Percentiles rank a stretch among this genome's conserved stretches.
phyloP scores from a whole-genome alignment of 495 filamentous ascomycete genomes.

The Haplographium delicatum region DNA sequence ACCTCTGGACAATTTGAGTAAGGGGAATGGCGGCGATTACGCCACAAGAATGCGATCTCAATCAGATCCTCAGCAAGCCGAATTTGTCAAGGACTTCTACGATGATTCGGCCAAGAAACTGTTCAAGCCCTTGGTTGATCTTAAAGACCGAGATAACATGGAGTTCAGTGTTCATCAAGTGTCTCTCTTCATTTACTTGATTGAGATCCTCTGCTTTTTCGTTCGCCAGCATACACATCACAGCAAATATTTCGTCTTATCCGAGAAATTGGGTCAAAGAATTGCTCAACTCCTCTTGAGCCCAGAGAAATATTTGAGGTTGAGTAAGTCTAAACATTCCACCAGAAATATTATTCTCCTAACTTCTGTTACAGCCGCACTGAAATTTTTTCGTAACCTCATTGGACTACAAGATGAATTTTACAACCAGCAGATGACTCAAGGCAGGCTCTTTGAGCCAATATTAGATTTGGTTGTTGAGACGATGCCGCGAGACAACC shows the following conservation, averaged over 20 bases:
- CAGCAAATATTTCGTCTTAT: slow-evolving; percentile 82
- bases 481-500: slow-evolving; percentile 93
- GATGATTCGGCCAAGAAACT: slow-evolving; percentile 81
- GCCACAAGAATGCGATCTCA: slow-evolving; percentile 52
- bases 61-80: slow-evolving; percentile 71
- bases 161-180: slow-evolving; percentile 68
- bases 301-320: slow-evolving; percentile 88
- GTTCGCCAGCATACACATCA: slow-evolving; percentile 81
- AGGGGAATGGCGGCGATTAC: slow-evolving; percentile 64
- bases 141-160: slow-evolving; percentile 59
- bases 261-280: slow-evolving; percentile 70
- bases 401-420: slow-evolving; percentile 87
- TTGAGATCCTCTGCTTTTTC: slow-evolving; percentile 94
- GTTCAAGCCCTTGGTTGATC: slow-evolving; percentile 79
- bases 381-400: slow-evolving; percentile 92
- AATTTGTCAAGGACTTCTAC: slow-evolving; percentile 83
- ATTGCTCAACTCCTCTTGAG: slow-evolving; percentile 79
- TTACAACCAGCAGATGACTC: slow-evolving; percentile 80
- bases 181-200: slow-evolving; percentile 80
- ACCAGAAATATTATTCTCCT: too few species aligned
- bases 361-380: slow-evolving; percentile 52
- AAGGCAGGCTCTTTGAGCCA: slow-evolving; percentile 77
- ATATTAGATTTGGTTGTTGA: slow-evolving; percentile 84
- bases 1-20: slow-evolving; percentile 56
- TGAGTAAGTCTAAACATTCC: slow-evolving; percentile 72